Percentiles rank a stretch among this genome's conserved stretches.
Evolutionary conservation across 257 asterid species (phyloP).

Genomic region (Craterostigma plantagineum): DNA sequence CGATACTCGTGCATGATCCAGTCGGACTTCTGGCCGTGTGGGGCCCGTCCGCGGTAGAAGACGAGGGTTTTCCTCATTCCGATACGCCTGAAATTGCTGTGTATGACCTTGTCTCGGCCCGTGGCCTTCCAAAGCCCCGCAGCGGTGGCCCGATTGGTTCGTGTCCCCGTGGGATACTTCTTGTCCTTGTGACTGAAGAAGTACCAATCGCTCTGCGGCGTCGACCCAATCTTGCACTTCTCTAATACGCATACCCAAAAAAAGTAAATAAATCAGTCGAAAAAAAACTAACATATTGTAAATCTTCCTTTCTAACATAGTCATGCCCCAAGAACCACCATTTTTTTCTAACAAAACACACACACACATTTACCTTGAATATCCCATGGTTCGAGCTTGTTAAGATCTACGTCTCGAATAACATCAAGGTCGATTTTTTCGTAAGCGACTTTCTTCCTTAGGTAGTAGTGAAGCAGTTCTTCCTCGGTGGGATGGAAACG

Average conservation of each 20-base stretch:
- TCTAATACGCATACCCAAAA: conserved; percentile 23
- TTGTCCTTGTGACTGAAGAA: conserved; percentile 90
- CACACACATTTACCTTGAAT: no score
- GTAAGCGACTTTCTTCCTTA: conserved; percentile 55
- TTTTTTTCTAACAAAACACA: no score
- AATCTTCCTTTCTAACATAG: no score
- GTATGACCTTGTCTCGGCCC: conserved; percentile 68
- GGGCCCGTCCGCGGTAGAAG: conserved; percentile 77
- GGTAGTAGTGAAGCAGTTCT: conserved; percentile 76
- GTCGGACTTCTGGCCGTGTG: conserved; percentile 77
- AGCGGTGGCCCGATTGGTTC: conserved; percentile 79
- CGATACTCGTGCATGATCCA: conserved; percentile 94
- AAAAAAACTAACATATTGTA: no score
- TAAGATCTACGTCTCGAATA: conserved; percentile 78
- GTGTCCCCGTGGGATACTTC: conserved; percentile 74
- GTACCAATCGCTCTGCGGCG: conserved; percentile 87
- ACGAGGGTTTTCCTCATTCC: conserved; percentile 88
- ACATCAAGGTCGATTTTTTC: conserved; percentile 80
- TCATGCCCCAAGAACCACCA: no score
- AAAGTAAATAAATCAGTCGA: no score
- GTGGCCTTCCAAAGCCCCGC: conserved; percentile 97
- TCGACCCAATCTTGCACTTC: conserved; percentile 69
- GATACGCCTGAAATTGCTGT: conserved; percentile 45
- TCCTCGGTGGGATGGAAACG: conserved; percentile 93
- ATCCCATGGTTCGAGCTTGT: conserved; percentile 94